A percentile compares a stretch with the other conserved stretches of the same genome.
phyloP scores from a whole-genome alignment of 208 protist genomes.

The Novymonas esmeraldas region DNA sequence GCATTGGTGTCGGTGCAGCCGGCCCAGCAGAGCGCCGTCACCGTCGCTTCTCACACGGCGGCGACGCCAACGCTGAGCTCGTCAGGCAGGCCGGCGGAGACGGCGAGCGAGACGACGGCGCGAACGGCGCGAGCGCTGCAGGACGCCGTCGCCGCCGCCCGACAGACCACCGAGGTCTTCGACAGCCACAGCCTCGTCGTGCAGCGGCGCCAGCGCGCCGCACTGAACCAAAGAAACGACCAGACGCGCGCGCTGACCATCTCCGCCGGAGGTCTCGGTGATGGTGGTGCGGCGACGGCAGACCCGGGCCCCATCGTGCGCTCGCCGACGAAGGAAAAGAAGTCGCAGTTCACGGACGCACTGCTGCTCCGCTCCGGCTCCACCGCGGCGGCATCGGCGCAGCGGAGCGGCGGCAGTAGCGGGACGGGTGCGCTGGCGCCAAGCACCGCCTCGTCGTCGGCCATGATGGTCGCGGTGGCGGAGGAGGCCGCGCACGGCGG shows the following conservation, averaged over 20 bases:
- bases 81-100: slow-evolving; percentile 4
- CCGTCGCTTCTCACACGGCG: not conserved
- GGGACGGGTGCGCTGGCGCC: not conserved
- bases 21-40: not conserved
- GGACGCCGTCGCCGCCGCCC: slow-evolving; percentile 22
- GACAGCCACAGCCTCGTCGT: slow-evolving; percentile 32
- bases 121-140: slow-evolving; percentile 43
- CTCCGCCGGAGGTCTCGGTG: slow-evolving; percentile 5
- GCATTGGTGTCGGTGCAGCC: not conserved
- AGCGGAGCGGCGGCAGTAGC: not conserved
- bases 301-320: slow-evolving; percentile 69
- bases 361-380: slow-evolving; percentile 14
- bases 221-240: not conserved
- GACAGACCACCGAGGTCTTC: slow-evolving; percentile 35
- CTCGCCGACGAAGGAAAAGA: slow-evolving; percentile 63
- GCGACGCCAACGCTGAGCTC: too few relatives aligned
- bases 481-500: not conserved
- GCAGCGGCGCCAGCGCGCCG: slow-evolving; percentile 20
- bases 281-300: slow-evolving; percentile 5
- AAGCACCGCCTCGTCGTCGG: slow-evolving; percentile 10
- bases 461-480: slow-evolving; percentile 8
- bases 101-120: slow-evolving; percentile 36
- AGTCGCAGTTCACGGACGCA: slow-evolving; percentile 30
- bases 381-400: not conserved
- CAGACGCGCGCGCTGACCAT: slow-evolving; percentile 31